Evolutionary conservation across 257 asterid species (phyloP), one percentile per base, ranked within the genome.

Genomic region (Capsicum rhomboideum): DNA sequence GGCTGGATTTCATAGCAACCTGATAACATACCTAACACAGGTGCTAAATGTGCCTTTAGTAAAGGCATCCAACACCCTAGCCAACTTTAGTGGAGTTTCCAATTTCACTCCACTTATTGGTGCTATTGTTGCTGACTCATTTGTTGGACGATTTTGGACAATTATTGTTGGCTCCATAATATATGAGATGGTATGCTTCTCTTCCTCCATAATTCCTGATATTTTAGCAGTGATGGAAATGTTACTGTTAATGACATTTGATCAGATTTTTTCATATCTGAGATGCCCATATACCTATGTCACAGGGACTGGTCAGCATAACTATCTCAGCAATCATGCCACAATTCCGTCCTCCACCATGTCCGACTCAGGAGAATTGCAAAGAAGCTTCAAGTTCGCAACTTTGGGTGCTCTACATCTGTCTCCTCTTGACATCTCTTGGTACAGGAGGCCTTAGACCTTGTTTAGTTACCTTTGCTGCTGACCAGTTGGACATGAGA

Each of bases 401-500:
- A 85, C 91, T 96, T 2, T 86, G 91, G 88, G 82, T 89, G 8
- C 93, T 96, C 34, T 96, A 93, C 83, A 31, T 86, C 0, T 88
- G 93, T 42, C 93, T 96, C n/a, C 90, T 94, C 34, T 69, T 96
- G 26, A 88, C 91, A 5, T 90, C 98, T 0, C n/a, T 96, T 3
- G 99, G 99, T 23, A 83, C 93, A 0, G 98, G 99, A 3, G 97
- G 97, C 29, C 86, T 94, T 52, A 85, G 96, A 85, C 98, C 99
- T 0, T 96, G 99, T 56, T 94, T 91, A 0, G 92, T 96, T 26
- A 90, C 96, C 2, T 96, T 96, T 28, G 97, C 97, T 0, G 98
- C 99, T 0, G 99, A 96, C 37, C 99, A 96, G 46, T 82, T 96
- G 12, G 98, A 94, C 90, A 90, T 91, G 97, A 84, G 80, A 71